A percentile compares a stretch with the other conserved stretches of the same genome.
phyloP scores from a whole-genome alignment of 2,329 filamentous ascomycete genomes.

The Zopfia rhizophila region DNA sequence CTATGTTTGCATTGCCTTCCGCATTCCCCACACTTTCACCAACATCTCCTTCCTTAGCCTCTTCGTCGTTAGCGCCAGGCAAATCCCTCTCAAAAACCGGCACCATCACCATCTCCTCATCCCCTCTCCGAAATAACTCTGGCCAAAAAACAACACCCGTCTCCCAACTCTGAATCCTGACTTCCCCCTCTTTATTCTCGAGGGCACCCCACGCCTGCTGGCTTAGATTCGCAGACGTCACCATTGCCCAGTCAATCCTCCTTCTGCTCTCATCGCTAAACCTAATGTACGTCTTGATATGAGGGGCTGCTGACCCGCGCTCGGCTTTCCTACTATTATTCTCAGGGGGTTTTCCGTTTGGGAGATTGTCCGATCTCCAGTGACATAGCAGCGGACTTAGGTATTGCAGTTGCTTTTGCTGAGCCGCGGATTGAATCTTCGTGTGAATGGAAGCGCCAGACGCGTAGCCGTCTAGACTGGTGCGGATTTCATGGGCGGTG shows the following conservation, averaged over 20 bases:
- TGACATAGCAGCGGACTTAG: slow-evolving; percentile 76
- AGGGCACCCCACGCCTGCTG: slow-evolving; percentile 88
- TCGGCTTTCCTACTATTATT: slow-evolving; percentile 33
- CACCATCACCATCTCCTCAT: slow-evolving; percentile 65
- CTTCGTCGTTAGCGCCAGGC: slow-evolving; percentile 45
- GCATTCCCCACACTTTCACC: slow-evolving; percentile 24
- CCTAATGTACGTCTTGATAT: slow-evolving; percentile 89
- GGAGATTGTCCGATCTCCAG: slow-evolving; percentile 76
- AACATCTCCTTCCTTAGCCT: slow-evolving; percentile 29
- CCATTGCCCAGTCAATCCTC: slow-evolving; percentile 81
- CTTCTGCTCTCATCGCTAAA: slow-evolving; percentile 58
- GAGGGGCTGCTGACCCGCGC: slow-evolving; percentile 75
- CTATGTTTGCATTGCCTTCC: slow-evolving; percentile 4
- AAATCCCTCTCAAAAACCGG: slow-evolving; percentile 73
- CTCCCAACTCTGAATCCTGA: slow-evolving; percentile 83
- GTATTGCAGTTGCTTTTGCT: slow-evolving; percentile 78
- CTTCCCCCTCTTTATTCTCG: slow-evolving; percentile 64
- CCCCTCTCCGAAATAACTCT: slow-evolving; percentile 55
- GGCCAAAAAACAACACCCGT: slow-evolving; percentile 88
- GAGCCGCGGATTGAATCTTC: slow-evolving; percentile 75
- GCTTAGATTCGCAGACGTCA: slow-evolving; percentile 92
- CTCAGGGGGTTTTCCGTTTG: not conserved
- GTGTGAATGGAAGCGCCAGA: slow-evolving; percentile 85
- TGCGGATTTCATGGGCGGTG: slow-evolving; percentile 79
- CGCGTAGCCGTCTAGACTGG: slow-evolving; percentile 78